Evolutionary conservation across 257 asterid genomes (phyloP), one percentile per base, ranked within the genome.

Genomic region (Gentiana straminea): DNA sequence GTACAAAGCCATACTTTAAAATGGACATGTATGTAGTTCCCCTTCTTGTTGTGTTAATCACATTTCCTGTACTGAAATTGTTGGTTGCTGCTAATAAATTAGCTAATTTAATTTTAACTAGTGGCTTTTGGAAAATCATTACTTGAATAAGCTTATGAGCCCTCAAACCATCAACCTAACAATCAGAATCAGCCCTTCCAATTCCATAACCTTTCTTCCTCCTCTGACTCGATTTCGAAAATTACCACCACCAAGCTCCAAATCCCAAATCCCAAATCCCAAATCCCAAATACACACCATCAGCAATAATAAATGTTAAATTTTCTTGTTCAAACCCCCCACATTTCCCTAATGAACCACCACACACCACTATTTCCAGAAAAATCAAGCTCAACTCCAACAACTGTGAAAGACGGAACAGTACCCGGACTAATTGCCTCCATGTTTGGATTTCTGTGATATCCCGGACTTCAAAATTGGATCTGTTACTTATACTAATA

Each of bases 171-270:
- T 73, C 84, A 45, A 67, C 79, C 94, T 90, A 89, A 58, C 81
- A 71, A 62, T 70, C 71, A 54, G 69, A 76, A 15, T 79, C 87
- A 4, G 74, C 80, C 51, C 79, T 62, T 35, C 74, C 72, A 37
- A 73, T 51, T 7, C 86, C 89, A 58, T 75, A 72, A 1, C 86
- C 83, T 61, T 68, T 57, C 77, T 72, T 87, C 62, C 88, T 80
- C 70, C 73, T 70, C 2, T 55, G 45, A 13, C 73, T 68, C 7
- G 82, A 47, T 64, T 67, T 69, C 1, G 73, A 65, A 51, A 73
- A 78, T 57, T 54, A 86, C 84, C 85, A 83, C 88, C 93, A 91
- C 95, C 97, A 84, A 35, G 79, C 64, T 47, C 95, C 94, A 50
- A 85, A 83, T 4, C 81, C 95, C 47, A 92, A 71, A 84, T 8